Evolutionary conservation across 2,329 filamentous ascomycete species (phyloP).

Genomic region (Zymoseptoria brevis): DNA sequence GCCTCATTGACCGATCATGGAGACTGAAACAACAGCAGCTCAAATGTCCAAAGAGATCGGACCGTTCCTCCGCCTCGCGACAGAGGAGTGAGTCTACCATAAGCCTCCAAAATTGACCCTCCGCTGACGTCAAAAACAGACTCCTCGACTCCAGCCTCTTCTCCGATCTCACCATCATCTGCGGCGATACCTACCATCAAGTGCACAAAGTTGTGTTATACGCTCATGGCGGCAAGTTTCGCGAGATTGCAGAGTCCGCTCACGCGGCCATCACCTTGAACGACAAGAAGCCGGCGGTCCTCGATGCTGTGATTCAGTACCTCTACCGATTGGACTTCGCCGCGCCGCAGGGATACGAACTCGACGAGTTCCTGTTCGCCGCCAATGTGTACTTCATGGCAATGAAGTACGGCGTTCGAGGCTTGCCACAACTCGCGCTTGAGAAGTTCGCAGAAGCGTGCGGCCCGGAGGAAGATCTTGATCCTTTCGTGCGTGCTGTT

Average conservation of each 20-base stretch:
- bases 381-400: background rate
- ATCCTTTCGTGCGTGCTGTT: background rate
- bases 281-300: background rate
- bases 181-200: constrained; percentile 31
- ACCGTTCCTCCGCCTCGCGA: background rate
- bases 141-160: constrained; percentile 19
- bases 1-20: background rate
- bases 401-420: background rate
- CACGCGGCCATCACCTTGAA: background rate
- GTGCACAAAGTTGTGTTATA: constrained; percentile 38
- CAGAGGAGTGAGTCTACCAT: background rate
- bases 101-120: too few relatives aligned
- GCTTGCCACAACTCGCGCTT: background rate
- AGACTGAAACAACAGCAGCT: background rate
- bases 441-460: background rate
- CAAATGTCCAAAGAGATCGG: background rate
- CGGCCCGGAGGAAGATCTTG: background rate
- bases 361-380: background rate
- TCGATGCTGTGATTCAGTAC: background rate
- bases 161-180: constrained; percentile 38
- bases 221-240: constrained; percentile 36
- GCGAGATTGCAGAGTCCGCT: constrained; percentile 22
- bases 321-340: background rate
- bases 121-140: background rate
- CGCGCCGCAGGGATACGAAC: too few relatives aligned